Evolutionary conservation across 2,329 filamentous ascomycete species (phyloP).

Genomic region (Metarhizium rileyi): DNA sequence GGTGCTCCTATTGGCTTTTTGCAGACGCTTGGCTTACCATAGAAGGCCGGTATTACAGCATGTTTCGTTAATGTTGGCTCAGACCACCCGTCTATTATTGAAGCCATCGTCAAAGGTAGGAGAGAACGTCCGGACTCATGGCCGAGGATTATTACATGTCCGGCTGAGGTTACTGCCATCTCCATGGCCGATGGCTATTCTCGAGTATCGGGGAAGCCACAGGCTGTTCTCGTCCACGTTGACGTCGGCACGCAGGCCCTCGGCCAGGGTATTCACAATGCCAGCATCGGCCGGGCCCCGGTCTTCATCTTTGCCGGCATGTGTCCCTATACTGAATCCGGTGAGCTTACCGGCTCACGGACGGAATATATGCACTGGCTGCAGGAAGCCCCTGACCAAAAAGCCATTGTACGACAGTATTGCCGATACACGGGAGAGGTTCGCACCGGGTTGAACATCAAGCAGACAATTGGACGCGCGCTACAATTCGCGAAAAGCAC

Average conservation of each 20-base stretch:
- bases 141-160: background rate
- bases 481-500: conserved; percentile 71
- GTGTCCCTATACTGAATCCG: conserved; percentile 67
- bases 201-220: conserved; percentile 59
- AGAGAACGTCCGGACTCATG: background rate
- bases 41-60: background rate
- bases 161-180: background rate
- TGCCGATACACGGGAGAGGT: conserved; percentile 77
- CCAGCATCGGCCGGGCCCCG: conserved; percentile 62
- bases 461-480: conserved; percentile 81
- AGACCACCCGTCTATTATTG: background rate
- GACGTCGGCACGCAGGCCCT: conserved; percentile 75
- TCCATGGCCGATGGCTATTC: conserved; percentile 79
- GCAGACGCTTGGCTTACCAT: background rate
- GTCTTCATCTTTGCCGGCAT: conserved; percentile 71
- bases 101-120: background rate
- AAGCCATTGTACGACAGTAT: conserved; percentile 72
- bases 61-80: conserved; percentile 1
- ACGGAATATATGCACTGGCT: conserved; percentile 86
- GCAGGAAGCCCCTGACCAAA: conserved; percentile 75
- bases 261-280: conserved; percentile 70
- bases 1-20: background rate
- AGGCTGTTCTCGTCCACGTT: conserved; percentile 71
- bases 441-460: conserved; percentile 75
- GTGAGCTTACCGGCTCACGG: conserved; percentile 65